Conservation (phyloP, 1,284 basidiomycete genomes). For the Blastosporella zonata region DNA sequence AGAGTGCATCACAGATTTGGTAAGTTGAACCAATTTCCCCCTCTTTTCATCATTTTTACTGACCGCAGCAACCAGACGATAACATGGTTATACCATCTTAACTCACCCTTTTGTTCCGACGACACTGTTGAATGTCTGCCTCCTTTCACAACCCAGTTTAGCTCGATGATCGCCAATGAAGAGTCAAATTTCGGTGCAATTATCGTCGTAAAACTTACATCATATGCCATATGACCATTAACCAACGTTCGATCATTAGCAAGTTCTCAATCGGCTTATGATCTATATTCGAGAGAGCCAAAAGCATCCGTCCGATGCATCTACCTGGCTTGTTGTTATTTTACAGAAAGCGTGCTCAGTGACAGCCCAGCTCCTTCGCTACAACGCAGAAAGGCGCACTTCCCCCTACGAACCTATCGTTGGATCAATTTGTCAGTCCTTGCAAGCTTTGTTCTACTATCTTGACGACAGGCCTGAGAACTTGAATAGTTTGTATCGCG, state of each 20-base stretch:
- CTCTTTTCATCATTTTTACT: neutral
- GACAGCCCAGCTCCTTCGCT: conserved; percentile 22
- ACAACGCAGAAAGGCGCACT: conserved; percentile 8
- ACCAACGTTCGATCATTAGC: conserved; percentile 9
- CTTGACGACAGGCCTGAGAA: conserved; percentile 24
- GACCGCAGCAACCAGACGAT: conserved; percentile 38
- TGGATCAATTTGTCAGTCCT: conserved; percentile 29
- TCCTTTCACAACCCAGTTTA: conserved; percentile 7
- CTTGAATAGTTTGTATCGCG: conserved; percentile 25
- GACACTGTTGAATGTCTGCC: neutral
- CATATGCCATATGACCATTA: neutral
- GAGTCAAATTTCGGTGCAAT: conserved; percentile 6
- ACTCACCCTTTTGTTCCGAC: conserved; percentile 20
- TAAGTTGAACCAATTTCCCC: conserved; percentile 26
- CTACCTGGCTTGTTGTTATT: conserved; percentile 11
- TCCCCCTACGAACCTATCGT: conserved; percentile 20
- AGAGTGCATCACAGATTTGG: conserved; percentile 49
- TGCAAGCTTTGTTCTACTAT: conserved; percentile 36
- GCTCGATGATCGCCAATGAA: conserved; percentile 5
- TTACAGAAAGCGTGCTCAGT: conserved; percentile 25
- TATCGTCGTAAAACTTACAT: conserved; percentile 14
- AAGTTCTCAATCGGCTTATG: conserved; percentile 22
- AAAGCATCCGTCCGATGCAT: conserved; percentile 6
- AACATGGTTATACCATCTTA: conserved; percentile 45
- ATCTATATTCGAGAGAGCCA: conserved; percentile 9